Evolutionary conservation across 2,329 filamentous ascomycete species (phyloP).

Genomic region (Monilinia fructigena): DNA sequence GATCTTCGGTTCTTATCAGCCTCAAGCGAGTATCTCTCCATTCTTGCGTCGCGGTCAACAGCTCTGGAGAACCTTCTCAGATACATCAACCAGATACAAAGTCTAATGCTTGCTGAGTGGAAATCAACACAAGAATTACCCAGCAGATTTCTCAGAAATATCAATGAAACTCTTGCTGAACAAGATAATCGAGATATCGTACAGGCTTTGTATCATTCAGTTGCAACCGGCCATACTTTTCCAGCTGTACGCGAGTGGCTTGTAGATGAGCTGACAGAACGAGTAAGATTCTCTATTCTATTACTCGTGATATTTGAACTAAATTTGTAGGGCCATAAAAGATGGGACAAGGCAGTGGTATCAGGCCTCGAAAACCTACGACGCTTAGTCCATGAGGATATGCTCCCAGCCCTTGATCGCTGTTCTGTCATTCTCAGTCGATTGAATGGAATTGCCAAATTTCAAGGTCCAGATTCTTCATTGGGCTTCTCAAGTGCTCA

Average conservation of each 20-base stretch:
- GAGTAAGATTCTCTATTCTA: conserved; percentile 51
- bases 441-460: conserved; percentile 78
- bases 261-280: conserved; percentile 75
- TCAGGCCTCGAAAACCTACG: conserved; percentile 76
- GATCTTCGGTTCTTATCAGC: conserved; percentile 81
- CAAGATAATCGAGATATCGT: conserved; percentile 65
- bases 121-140: conserved; percentile 79
- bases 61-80: conserved; percentile 82
- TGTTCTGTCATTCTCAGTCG: conserved; percentile 78
- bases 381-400: conserved; percentile 78
- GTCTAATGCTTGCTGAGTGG: conserved; percentile 79
- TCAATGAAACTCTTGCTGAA: conserved; percentile 72
- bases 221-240: conserved; percentile 78
- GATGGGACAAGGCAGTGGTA: conserved; percentile 87
- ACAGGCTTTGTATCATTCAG: conserved; percentile 77
- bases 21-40: conserved; percentile 75
- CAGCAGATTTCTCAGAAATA: conserved; percentile 70
- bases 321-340: conserved; percentile 71
- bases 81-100: conserved; percentile 78
- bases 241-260: conserved; percentile 81
- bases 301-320: conserved; percentile 20
- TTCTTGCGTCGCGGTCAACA: conserved; percentile 83
- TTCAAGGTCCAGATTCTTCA: conserved; percentile 64
- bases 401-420: conserved; percentile 83
- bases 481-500: conserved; percentile 65